phyloP scores from a whole-genome alignment of 495 filamentous ascomycete genomes.

The Hypomontagnella submonticulosa region DNA sequence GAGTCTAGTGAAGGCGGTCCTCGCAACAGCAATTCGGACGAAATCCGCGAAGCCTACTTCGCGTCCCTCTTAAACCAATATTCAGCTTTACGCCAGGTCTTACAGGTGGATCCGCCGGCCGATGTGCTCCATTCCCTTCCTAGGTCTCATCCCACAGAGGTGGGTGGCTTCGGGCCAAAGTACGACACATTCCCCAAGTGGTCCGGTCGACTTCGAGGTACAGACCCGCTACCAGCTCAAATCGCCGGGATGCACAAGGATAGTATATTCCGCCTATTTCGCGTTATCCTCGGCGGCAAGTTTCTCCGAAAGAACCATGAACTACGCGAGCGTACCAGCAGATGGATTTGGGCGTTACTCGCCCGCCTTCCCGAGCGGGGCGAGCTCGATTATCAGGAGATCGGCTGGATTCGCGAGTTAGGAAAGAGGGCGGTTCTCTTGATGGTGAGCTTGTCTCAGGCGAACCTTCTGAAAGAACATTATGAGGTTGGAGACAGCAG shows the following conservation, averaged over 20 bases:
- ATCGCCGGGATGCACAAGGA: conserved; percentile 74
- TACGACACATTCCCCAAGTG: conserved; percentile 61
- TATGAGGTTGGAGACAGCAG: conserved; percentile 48
- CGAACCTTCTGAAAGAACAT: conserved; percentile 54
- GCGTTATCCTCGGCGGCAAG: conserved; percentile 56
- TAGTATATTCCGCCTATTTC: conserved; percentile 66
- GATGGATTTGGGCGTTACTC: conserved; percentile 72
- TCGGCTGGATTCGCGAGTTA: conserved; percentile 67
- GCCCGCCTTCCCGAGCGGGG: conserved; percentile 67
- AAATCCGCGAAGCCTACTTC: conserved; percentile 67
- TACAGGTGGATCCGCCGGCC: conserved; percentile 65
- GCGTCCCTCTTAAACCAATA: conserved; percentile 70
- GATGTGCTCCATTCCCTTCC: conserved; percentile 63
- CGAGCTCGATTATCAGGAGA: conserved; percentile 66
- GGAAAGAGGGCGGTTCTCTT: conserved; percentile 67
- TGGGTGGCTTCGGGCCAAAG: conserved; percentile 57
- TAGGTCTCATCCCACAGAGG: conserved; percentile 65
- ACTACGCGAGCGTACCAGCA: conserved; percentile 60
- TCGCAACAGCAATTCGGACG: conserved; percentile 50
- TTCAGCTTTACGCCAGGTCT: conserved; percentile 64
- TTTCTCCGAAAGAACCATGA: conserved; percentile 59
- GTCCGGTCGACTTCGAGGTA: conserved; percentile 59
- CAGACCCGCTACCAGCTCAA: conserved; percentile 74
- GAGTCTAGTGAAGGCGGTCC: conserved; percentile 49
- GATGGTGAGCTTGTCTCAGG: conserved; percentile 62